Percentiles rank a stretch among this genome's conserved stretches.
phyloP scores from a whole-genome alignment of 1,284 basidiomycete species.

The Tylopilus sp. region DNA sequence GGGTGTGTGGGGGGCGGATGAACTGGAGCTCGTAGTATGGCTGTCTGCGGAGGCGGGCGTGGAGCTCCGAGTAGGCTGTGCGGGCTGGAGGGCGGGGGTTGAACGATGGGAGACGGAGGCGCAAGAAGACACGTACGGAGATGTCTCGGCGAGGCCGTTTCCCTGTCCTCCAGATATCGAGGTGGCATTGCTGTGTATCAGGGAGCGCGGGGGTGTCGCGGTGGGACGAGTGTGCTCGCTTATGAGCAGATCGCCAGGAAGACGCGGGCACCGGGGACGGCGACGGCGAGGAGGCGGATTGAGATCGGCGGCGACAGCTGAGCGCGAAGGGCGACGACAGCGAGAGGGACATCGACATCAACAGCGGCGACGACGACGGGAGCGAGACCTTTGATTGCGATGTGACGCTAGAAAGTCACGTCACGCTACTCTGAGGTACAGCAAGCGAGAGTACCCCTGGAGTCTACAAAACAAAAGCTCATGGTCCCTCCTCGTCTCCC shows the following conservation, averaged over 20 bases:
- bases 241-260: conserved; percentile 41
- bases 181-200: conserved; percentile 46
- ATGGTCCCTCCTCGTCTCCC: neutral
- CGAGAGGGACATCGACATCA: conserved; percentile 12
- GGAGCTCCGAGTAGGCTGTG: conserved; percentile 22
- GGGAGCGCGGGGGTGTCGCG: conserved; percentile 34
- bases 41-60: conserved; percentile 32
- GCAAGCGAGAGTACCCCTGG: conserved; percentile 16
- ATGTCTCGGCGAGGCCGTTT: conserved; percentile 47
- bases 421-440: conserved; percentile 23
- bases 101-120: neutral
- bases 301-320: conserved; percentile 50
- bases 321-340: conserved; percentile 41
- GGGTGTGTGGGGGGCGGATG: conserved; percentile 30
- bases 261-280: conserved; percentile 34
- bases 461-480: conserved; percentile 24
- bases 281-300: conserved; percentile 48
- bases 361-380: conserved; percentile 9
- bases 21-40: conserved; percentile 25
- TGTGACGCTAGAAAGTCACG: conserved; percentile 19
- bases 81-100: conserved; percentile 14
- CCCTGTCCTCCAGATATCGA: conserved; percentile 50
- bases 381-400: conserved; percentile 1
- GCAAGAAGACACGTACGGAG: conserved; percentile 37
- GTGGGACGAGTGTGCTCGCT: conserved; percentile 44